Conservation (phyloP, 352 stramenopile genomes). For the Phytophthora pinifolia region DNA sequence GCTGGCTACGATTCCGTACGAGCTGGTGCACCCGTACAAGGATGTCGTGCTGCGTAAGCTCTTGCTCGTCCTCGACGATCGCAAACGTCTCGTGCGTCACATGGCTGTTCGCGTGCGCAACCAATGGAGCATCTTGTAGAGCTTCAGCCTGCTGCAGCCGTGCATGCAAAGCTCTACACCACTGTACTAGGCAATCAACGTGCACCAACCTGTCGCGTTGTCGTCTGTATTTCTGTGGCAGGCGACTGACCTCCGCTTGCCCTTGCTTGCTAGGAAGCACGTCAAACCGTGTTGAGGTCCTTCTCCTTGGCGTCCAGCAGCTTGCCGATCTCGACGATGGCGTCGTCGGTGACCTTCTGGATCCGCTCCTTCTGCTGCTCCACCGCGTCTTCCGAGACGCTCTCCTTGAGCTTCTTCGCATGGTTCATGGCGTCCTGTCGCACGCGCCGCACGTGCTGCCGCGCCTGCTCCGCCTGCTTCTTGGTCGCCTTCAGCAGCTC, state of each 20-base stretch:
- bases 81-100: constrained; percentile 87
- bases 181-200: constrained; percentile 8
- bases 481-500: constrained; percentile 80
- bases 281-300: constrained; percentile 66
- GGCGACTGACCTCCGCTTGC: background rate
- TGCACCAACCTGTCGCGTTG: background rate
- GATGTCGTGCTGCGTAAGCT: constrained; percentile 78
- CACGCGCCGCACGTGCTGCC: constrained; percentile 82
- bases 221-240: constrained; percentile 28
- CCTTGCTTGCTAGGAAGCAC: background rate
- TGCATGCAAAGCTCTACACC: constrained; percentile 13
- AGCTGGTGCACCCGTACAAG: constrained; percentile 89
- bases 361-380: constrained; percentile 78
- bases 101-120: constrained; percentile 88
- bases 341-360: constrained; percentile 79
- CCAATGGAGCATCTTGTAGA: constrained; percentile 89
- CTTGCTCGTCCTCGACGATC: constrained; percentile 79
- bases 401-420: constrained; percentile 82
- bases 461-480: constrained; percentile 81
- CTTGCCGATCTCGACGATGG: constrained; percentile 69
- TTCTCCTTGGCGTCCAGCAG: constrained; percentile 79
- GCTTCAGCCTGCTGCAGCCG: constrained; percentile 8
- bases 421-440: constrained; percentile 86
- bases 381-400: constrained; percentile 75
- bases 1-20: constrained; percentile 80